phyloP scores from a whole-genome alignment of 148 eudicot genomes.

The Polygonum maritimum region DNA sequence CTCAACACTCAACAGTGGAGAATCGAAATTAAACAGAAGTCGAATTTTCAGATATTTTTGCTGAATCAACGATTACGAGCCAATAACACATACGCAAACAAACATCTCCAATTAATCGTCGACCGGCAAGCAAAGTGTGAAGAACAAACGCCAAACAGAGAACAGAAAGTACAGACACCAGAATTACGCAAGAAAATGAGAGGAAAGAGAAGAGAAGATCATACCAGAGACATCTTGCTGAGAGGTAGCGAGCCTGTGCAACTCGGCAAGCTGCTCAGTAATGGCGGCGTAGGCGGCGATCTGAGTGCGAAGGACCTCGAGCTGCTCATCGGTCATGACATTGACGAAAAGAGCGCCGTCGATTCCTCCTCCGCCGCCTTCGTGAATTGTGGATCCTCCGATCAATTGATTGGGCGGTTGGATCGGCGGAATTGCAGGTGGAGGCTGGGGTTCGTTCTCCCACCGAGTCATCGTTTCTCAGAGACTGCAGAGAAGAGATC shows the following conservation, averaged over 20 bases:
- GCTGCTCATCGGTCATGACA: slow-evolving; percentile 90
- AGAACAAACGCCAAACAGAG: background rate
- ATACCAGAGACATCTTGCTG: slow-evolving; percentile 78
- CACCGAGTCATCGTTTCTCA: background rate
- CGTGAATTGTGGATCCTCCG: background rate
- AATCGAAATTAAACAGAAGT: background rate
- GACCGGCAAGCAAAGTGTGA: background rate
- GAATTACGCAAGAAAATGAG: slow-evolving; percentile 8
- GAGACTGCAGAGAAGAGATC: background rate
- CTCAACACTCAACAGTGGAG: background rate
- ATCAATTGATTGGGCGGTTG: background rate
- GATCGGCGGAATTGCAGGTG: slow-evolving; percentile 1
- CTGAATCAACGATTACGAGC: background rate
- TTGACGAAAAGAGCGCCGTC: slow-evolving; percentile 52
- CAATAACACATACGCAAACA: background rate
- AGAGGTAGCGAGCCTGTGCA: slow-evolving; percentile 65
- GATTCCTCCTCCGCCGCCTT: background rate
- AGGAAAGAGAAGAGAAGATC: background rate
- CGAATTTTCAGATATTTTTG: background rate
- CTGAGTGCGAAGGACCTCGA: slow-evolving; percentile 69
- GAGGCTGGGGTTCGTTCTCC: slow-evolving; percentile 8
- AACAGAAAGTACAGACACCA: background rate
- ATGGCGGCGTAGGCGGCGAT: slow-evolving; percentile 78
- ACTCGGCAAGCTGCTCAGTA: slow-evolving; percentile 72
- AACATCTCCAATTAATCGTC: background rate